Evolutionary conservation across 1,284 basidiomycete genomes (phyloP).

Genomic region (Chondrostereum purpureum): DNA sequence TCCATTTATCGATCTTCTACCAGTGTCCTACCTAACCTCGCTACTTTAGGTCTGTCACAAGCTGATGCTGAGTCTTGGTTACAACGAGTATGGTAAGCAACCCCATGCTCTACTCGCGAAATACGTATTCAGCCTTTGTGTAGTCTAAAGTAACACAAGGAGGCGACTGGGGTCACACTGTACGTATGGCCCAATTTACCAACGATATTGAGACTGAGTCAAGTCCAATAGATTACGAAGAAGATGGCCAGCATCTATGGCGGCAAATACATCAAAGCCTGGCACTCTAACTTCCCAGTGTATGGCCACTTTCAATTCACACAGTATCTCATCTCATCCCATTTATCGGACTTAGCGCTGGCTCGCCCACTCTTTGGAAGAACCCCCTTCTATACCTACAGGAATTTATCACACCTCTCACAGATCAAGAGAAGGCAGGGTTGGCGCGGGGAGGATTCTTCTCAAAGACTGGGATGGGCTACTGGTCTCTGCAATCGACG

Average conservation of each 20-base stretch:
- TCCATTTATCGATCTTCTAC: not conserved
- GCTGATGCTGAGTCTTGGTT: slow-evolving; percentile 42
- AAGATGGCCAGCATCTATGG: slow-evolving; percentile 27
- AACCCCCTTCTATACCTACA: slow-evolving; percentile 22
- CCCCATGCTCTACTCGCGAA: too few relatives aligned
- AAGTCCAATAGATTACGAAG: slow-evolving; percentile 24
- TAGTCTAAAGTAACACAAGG: slow-evolving; percentile 44
- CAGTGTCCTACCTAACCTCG: too few relatives aligned
- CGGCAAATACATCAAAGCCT: slow-evolving; percentile 28
- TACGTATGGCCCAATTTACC: too few relatives aligned
- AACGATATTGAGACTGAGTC: too few relatives aligned
- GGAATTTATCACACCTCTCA: slow-evolving; percentile 20
- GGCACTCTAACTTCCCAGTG: slow-evolving; percentile 31
- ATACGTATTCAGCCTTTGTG: too few relatives aligned
- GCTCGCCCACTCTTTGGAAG: slow-evolving; percentile 16
- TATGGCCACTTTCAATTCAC: slow-evolving; percentile 12
- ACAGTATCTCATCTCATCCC: not conserved
- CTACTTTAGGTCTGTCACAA: slow-evolving; percentile 33
- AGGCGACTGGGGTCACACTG: slow-evolving; percentile 39
- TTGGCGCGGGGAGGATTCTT: slow-evolving; percentile 11
- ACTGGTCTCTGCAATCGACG: slow-evolving; percentile 13
- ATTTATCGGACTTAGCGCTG: too few relatives aligned
- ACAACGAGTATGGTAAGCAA: too few relatives aligned
- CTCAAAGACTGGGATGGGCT: slow-evolving; percentile 13
- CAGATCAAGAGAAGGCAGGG: slow-evolving; percentile 11